Conservation (phyloP, 192 early-diverging fungal species). For the Coemansia sp. region DNA sequence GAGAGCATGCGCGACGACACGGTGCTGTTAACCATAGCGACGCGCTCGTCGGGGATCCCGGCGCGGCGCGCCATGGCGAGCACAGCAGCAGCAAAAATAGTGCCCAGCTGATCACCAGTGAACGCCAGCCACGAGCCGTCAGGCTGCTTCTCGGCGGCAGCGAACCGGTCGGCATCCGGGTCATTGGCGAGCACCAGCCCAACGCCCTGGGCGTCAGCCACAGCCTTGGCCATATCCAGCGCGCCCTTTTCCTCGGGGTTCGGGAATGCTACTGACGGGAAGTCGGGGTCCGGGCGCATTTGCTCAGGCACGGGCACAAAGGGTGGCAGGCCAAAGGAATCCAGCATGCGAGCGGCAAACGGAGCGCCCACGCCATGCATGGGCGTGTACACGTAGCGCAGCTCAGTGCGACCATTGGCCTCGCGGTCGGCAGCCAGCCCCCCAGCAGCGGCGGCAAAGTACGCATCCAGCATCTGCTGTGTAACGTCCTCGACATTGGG, state of each 20-base stretch:
- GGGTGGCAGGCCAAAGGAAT: conserved; percentile 67
- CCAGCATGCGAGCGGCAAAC: conserved; percentile 70
- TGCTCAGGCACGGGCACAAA: conserved; percentile 69
- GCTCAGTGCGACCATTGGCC: conserved; percentile 14
- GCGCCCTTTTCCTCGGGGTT: conserved; percentile 91
- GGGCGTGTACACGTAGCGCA: conserved; percentile 81
- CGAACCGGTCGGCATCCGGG: conserved; percentile 92
- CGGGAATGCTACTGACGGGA: conserved; percentile 85
- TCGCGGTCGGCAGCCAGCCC: conserved; percentile 20
- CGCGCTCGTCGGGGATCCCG: conserved; percentile 55
- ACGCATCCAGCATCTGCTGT: conserved; percentile 64
- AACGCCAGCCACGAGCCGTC: conserved; percentile 77
- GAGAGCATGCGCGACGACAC: conserved; percentile 87
- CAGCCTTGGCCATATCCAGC: conserved; percentile 68
- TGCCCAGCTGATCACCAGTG: conserved; percentile 89
- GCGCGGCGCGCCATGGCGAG: conserved; percentile 56
- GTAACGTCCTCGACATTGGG: conserved; percentile 59
- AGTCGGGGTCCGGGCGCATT: conserved; percentile 81
- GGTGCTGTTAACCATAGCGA: conserved; percentile 83
- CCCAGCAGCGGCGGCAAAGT: conserved; percentile 62
- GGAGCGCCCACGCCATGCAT: conserved; percentile 94
- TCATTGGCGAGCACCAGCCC: conserved; percentile 87
- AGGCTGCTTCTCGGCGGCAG: conserved; percentile 77
- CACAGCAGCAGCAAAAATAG: conserved; percentile 69
- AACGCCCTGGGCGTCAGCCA: conserved; percentile 59